Base-by-base conservation (phyloP, 1,284 basidiomycete species). In the Ustanciosporium gigantosporum region DNA sequence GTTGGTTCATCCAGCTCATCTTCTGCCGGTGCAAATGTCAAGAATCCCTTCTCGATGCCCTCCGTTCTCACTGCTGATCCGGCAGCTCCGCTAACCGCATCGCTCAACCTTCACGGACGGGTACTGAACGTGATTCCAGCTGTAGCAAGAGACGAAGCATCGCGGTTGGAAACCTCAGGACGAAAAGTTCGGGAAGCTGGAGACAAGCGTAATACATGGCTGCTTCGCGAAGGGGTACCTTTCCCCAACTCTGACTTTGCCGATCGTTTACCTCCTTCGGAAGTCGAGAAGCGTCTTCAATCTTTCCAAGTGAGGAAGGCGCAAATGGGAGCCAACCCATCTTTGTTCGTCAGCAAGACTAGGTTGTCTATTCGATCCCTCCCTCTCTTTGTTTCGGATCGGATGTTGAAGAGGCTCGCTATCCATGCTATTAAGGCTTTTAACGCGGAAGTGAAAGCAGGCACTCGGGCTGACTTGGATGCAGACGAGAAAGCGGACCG, bases 201-300 rank as follows among this genome's bases (percentile, higher is more conserved):
- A 1, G 95, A 99, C 79, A 95, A 95, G 79, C 85, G 94, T 17
- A 96, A 97, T 78, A 86, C 95, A 67, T 97, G 97, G 79, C 84
- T 99, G 43, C 84, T 99, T 71, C 86, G 90, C 19, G 95, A 99
- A 84, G 95, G 76, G 19, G 75, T 77, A 7, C 75, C 75, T 0
- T 58, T 77, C 21, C 74, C 75, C 15, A 66, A 68, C 20, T 60
- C 66, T 8, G 45, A 66, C 4, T 56, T 76, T 25, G 60, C 59
- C 1, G 42, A 38, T 15, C 40, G 36, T 9, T 37, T 71, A 6
- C 46, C 58, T 2, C 65, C 70, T 16, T 56, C 47, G 29, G 74
- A 76, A 41, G 62, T 53, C 11, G 74, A 77, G 36, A 62, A 60
- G 41, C 41, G 75, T 4, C 40, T 76, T 46, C 59, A 64, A 25